A percentile compares a stretch with the other conserved stretches of the same genome.
Conservation (phyloP, 176 grass and related monocot species). For the Lolium perenne region DNA sequence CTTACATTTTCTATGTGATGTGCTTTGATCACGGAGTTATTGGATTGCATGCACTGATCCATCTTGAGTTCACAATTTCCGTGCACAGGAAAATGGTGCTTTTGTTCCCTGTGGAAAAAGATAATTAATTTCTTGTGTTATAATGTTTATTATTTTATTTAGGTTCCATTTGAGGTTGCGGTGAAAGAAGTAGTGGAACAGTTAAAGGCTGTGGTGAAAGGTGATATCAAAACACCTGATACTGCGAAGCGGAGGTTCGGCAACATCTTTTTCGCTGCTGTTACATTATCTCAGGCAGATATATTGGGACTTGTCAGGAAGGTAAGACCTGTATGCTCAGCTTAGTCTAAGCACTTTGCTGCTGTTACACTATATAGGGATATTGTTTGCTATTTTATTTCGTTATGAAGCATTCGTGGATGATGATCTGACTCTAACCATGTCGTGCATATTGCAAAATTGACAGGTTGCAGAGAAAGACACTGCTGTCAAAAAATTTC, state of each 20-base stretch:
- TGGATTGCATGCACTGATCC: background rate
- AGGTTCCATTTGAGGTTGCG: constrained; percentile 89
- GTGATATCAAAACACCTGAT: constrained; percentile 68
- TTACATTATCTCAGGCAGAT: constrained; percentile 59
- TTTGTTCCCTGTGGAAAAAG: background rate
- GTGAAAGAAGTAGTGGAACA: constrained; percentile 78
- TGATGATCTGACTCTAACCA: background rate
- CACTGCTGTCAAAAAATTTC: constrained; percentile 44
- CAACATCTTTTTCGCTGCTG: constrained; percentile 82
- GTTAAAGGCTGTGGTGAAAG: constrained; percentile 71
- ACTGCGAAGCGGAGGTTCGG: constrained; percentile 72
- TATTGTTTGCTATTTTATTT: no score
- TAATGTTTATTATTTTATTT: constrained; percentile 9
- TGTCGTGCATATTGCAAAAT: background rate
- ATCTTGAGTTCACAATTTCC: background rate
- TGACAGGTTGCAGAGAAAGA: constrained; percentile 61
- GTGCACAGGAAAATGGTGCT: background rate
- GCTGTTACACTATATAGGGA: no score
- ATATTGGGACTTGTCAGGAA: constrained; percentile 58
- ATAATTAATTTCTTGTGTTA: background rate
- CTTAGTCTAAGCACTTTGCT: background rate
- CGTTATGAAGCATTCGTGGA: background rate
- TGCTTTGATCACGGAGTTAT: background rate
- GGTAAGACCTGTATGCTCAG: constrained; percentile 48
- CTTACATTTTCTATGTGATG: background rate